phyloP scores from a whole-genome alignment of 1,284 basidiomycete genomes.

The Microbotryum saponariae region DNA sequence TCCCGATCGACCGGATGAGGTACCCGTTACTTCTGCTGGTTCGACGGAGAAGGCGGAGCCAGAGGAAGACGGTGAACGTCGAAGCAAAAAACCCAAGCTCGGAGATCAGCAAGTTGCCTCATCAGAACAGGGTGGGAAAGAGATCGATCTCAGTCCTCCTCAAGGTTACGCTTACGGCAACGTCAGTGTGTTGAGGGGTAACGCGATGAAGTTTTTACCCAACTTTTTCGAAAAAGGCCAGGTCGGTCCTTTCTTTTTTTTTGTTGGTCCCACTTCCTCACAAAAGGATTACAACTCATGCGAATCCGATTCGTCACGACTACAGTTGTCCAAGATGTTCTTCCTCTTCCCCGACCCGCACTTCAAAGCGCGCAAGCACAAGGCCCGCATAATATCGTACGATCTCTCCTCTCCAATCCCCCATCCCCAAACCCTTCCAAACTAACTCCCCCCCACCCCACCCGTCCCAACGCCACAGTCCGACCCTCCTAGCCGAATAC shows the following conservation, averaged over 20 bases:
- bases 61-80: conserved; percentile 12
- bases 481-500: conserved; percentile 82
- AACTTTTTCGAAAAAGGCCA: conserved; percentile 93
- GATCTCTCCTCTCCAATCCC: neutral
- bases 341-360: conserved; percentile 99
- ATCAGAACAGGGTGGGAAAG: conserved; percentile 9
- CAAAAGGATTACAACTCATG: neutral
- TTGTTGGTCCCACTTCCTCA: no score
- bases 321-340: conserved; percentile 73
- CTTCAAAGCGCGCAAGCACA: conserved; percentile 97
- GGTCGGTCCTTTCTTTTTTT: conserved; percentile 36
- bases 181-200: conserved; percentile 69
- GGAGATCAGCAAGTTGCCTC: conserved; percentile 5
- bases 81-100: conserved; percentile 12
- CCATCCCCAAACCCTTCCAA: conserved; percentile 23
- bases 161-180: conserved; percentile 65
- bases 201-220: conserved; percentile 97
- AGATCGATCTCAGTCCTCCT: conserved; percentile 37
- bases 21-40: conserved; percentile 12
- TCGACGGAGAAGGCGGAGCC: conserved; percentile 5
- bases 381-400: conserved; percentile 53
- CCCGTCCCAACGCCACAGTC: conserved; percentile 37
- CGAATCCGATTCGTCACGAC: no score
- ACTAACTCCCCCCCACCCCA: neutral
- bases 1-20: conserved; percentile 28